Evolutionary conservation across 352 stramenopile genomes (phyloP).

Genomic region (Phytophthora syringae): DNA sequence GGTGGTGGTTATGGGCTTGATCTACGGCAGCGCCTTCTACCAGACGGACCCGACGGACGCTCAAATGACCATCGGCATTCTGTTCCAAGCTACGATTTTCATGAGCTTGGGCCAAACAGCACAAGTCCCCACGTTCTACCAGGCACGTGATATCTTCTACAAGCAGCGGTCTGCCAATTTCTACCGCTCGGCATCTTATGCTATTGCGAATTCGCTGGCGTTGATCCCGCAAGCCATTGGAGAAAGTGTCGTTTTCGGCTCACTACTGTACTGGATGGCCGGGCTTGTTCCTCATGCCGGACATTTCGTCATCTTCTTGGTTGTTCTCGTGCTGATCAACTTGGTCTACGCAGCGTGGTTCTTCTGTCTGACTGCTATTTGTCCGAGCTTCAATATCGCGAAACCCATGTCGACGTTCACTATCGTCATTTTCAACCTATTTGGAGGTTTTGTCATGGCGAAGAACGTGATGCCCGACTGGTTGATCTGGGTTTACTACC

Average conservation of each 20-base stretch:
- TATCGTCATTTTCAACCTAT: slow-evolving; percentile 68
- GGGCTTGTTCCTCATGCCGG: too few species aligned
- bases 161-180: slow-evolving; percentile 82
- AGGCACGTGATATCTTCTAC: slow-evolving; percentile 66
- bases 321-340: slow-evolving; percentile 40
- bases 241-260: slow-evolving; percentile 74
- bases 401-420: slow-evolving; percentile 62
- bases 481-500: slow-evolving; percentile 78
- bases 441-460: slow-evolving; percentile 66
- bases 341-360: slow-evolving; percentile 68
- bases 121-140: slow-evolving; percentile 75
- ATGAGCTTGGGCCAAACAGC: slow-evolving; percentile 68
- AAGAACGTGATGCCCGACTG: slow-evolving; percentile 59
- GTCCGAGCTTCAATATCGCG: slow-evolving; percentile 52
- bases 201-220: slow-evolving; percentile 48
- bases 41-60: slow-evolving; percentile 33
- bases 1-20: slow-evolving; percentile 46
- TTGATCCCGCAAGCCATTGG: slow-evolving; percentile 42
- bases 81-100: slow-evolving; percentile 81
- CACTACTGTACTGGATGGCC: slow-evolving; percentile 79
- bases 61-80: slow-evolving; percentile 62
- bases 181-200: slow-evolving; percentile 68
- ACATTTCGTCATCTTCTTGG: slow-evolving; percentile 46
- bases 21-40: slow-evolving; percentile 50
- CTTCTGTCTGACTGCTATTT: slow-evolving; percentile 53